Base-by-base conservation (phyloP, 148 eudicot genomes). In the Dianthus caryophyllus region DNA sequence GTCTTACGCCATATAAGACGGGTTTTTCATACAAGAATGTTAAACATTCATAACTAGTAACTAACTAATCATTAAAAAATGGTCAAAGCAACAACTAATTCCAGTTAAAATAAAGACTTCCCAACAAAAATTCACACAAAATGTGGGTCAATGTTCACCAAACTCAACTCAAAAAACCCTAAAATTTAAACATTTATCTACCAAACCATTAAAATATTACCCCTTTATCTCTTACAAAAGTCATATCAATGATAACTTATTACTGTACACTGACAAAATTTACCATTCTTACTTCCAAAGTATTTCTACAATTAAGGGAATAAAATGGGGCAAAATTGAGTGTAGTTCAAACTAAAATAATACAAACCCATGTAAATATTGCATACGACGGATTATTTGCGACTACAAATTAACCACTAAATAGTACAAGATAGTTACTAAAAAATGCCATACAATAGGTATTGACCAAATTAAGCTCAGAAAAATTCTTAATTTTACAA, bases 61-160 rank as follows among this genome's bases (percentile, higher is more conserved):
- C 78, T 72, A 73, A 69, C 64, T 70, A 62, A 74, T 52, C 50
- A 77, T 71, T 74, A 49, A 14, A 4, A 14, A 4, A 49, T 20
- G 53, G 55, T 57, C 16, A 59, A 60, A 25, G 38, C 74, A 76
- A 55, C 74, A 70, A 76, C 61, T 18, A 16, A 62, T 51, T 57
- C 57, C 22, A 44, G 64, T 65, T 68, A 51, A 53, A 68, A 49
- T n/a, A 75, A 41, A 59, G 75, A 75, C 72, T 29, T 68, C 72
- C 38, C 30, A 74, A 68, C 76, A 17, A 70, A 74, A 67, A 46
- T 30, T 33, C 50, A 57, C 65, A n/a, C 21, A 57, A 41, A 71
- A 71, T 64, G 73, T 60, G 72, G 77, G 79, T 73, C 79, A 76
- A 51, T 48, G 26, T 24, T 46, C 44, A 41, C 44, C 44, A 41